Percentiles rank a stretch among this genome's conserved stretches.
Conservation (phyloP, 257 asterid species). For the Linderniella brevidens region DNA sequence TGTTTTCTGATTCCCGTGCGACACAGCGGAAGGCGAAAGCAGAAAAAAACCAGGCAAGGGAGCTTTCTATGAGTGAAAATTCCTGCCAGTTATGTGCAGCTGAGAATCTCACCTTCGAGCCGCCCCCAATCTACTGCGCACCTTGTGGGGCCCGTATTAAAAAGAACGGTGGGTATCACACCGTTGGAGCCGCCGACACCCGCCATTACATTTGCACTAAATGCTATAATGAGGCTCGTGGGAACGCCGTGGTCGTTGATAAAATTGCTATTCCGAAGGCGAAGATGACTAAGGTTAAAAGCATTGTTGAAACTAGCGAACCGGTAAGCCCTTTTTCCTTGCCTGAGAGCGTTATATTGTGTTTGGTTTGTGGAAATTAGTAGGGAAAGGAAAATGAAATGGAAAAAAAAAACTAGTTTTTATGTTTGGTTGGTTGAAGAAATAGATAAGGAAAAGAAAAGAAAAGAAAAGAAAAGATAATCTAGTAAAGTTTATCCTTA, state of each 20-base stretch:
- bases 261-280: slow-evolving; percentile 55
- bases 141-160: slow-evolving; percentile 92
- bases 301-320: slow-evolving; percentile 93
- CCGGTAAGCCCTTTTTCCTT: slow-evolving; percentile 46
- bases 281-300: slow-evolving; percentile 78
- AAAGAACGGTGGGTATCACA: slow-evolving; percentile 86
- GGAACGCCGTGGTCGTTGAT: slow-evolving; percentile 66
- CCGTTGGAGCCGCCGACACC: slow-evolving; percentile 82
- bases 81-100: slow-evolving; percentile 98
- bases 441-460: no score
- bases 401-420: no score
- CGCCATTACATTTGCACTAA: slow-evolving; percentile 81
- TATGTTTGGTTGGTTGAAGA: no score
- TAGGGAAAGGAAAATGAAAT: no score
- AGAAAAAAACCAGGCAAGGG: slow-evolving; percentile 90
- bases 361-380: no score
- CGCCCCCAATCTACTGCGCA: slow-evolving; percentile 87
- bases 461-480: no score
- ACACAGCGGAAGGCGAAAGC: slow-evolving; percentile 36
- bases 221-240: slow-evolving; percentile 82
- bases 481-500: no score
- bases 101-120: slow-evolving; percentile 93
- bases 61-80: slow-evolving; percentile 77
- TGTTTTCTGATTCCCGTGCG: no score
- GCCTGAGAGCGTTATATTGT: slow-evolving; percentile 2